These are phyloP conservation scores for Aspergillus cejpii DNA, from an alignment of 2,329 filamentous ascomycete species.

Conservation along the genomic window DNA sequence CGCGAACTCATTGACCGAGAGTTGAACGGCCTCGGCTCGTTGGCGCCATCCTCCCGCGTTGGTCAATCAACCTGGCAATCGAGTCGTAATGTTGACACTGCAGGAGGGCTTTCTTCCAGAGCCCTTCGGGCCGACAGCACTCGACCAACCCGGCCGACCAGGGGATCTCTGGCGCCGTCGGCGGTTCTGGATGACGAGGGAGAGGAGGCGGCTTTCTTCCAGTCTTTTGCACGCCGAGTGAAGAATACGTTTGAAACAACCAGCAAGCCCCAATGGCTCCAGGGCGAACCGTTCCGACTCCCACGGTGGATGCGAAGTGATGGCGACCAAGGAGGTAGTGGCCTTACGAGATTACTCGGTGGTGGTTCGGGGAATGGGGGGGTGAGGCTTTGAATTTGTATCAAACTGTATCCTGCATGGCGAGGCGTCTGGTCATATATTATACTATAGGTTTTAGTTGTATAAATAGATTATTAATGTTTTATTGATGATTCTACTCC, in stretches of 20 bases:
- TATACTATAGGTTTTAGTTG: too few relatives aligned
- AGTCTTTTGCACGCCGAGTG: slow-evolving; percentile 74
- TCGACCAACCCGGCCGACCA: slow-evolving; percentile 23
- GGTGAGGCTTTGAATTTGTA: slow-evolving; percentile 31
- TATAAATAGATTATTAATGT: too few relatives aligned
- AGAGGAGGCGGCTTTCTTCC: slow-evolving; percentile 75
- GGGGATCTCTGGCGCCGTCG: slow-evolving; percentile 30
- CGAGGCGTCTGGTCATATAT: slow-evolving; percentile 12
- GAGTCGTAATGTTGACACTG: slow-evolving; percentile 21
- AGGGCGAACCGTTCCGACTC: slow-evolving; percentile 65
- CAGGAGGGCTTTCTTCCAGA: slow-evolving; percentile 29
- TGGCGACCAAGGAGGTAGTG: slow-evolving; percentile 31
- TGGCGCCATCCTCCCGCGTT: slow-evolving; percentile 36
- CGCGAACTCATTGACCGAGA: slow-evolving; percentile 85
- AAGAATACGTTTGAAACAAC: slow-evolving; percentile 86
- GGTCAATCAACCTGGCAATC: slow-evolving; percentile 26
- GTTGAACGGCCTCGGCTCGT: slow-evolving; percentile 54
- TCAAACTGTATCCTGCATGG: slow-evolving; percentile 18
- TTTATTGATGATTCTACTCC: too few relatives aligned
- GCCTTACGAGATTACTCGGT: slow-evolving; percentile 37
- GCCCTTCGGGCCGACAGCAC: slow-evolving; percentile 28
- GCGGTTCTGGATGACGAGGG: slow-evolving; percentile 51
- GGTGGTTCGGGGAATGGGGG: slow-evolving; percentile 36
- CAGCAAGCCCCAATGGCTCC: slow-evolving; percentile 75
- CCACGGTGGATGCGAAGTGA: slow-evolving; percentile 74